phyloP scores from a whole-genome alignment of 257 asterid genomes.

The Ehretia macrophylla region DNA sequence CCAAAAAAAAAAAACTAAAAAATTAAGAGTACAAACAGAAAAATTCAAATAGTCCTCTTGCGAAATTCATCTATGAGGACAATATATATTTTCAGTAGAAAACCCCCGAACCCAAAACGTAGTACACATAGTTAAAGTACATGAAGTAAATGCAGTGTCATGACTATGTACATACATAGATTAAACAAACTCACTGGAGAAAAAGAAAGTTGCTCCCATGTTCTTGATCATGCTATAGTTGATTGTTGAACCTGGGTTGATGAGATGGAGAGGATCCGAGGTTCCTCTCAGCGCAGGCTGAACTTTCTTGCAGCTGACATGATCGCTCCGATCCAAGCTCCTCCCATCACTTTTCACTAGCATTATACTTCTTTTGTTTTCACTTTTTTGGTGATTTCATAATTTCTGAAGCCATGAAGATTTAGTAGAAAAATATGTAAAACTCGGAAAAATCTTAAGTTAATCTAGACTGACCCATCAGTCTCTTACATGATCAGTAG shows the following conservation, averaged over 20 bases:
- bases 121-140: constrained; percentile 23
- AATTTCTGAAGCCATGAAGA: constrained; percentile 11
- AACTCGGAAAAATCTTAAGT: constrained; percentile 3
- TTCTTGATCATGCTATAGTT: constrained; percentile 5
- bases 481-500: no score
- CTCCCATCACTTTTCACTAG: constrained; percentile 16
- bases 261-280: constrained; percentile 60
- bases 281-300: constrained; percentile 75
- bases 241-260: constrained; percentile 12
- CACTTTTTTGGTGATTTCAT: constrained; percentile 1
- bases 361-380: neutral
- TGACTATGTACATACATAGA: constrained; percentile 19
- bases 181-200: constrained; percentile 16
- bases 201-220: neutral
- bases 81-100: neutral
- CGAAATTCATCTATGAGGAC: neutral
- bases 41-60: neutral
- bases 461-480: no score
- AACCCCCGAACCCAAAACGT: constrained; percentile 17
- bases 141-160: constrained; percentile 17
- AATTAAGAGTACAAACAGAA: no score
- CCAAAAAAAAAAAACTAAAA: neutral
- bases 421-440: constrained; percentile 11
- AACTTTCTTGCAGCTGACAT: constrained; percentile 49
- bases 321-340: constrained; percentile 72